Conservation (phyloP, 257 asterid genomes). For the Solanum arcanum region DNA sequence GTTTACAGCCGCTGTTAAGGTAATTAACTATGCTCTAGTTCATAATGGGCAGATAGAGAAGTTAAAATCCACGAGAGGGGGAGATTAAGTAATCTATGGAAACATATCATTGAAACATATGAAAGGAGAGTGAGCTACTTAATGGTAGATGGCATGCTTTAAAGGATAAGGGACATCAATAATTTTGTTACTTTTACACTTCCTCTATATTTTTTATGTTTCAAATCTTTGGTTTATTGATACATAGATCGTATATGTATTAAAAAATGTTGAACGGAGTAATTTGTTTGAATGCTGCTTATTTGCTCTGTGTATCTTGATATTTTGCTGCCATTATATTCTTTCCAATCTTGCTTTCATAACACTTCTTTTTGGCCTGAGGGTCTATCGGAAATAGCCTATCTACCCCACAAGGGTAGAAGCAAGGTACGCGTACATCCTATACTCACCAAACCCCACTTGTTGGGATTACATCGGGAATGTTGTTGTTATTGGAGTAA, state of each 20-base stretch:
- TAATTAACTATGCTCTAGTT: constrained; percentile 1
- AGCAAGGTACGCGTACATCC: background rate
- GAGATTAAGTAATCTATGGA: background rate
- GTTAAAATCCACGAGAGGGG: background rate
- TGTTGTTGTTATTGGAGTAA: background rate
- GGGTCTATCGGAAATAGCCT: background rate
- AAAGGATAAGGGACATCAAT: background rate
- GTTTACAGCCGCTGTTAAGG: constrained; percentile 98
- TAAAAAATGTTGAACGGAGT: background rate
- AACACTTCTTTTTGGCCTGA: background rate
- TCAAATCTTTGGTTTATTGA: background rate
- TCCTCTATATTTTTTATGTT: background rate
- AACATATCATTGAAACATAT: background rate
- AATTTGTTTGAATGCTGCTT: background rate
- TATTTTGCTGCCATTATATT: background rate
- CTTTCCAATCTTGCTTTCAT: background rate
- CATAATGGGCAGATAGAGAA: background rate
- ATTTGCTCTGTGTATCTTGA: background rate
- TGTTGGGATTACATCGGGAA: background rate
- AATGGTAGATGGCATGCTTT: background rate
- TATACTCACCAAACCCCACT: background rate
- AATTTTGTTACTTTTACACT: background rate
- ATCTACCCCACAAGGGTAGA: background rate
- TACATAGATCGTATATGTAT: background rate
- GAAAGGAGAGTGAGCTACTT: background rate